A percentile compares a stretch with the other conserved stretches of the same genome.
These are phyloP conservation scores for Nemania sp. DNA, from an alignment of 2,329 filamentous ascomycete species.

Conservation along the genomic window DNA sequence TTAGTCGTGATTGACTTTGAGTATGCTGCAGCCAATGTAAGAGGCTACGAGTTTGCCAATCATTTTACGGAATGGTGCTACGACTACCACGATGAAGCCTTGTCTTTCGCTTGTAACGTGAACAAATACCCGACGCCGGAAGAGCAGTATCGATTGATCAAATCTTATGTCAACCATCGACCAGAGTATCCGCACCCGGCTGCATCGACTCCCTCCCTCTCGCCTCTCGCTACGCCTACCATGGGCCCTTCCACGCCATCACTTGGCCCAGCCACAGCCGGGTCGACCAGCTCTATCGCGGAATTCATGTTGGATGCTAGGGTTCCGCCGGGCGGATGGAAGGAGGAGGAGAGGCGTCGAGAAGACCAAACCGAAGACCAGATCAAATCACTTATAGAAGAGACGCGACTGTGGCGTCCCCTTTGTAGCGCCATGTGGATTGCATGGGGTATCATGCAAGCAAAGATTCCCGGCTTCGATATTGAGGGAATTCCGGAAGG, in stretches of 20 bases:
- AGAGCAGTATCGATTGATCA: constrained; percentile 83
- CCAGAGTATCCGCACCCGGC: constrained; percentile 64
- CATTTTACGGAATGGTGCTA: constrained; percentile 99
- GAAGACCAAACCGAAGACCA: constrained; percentile 69
- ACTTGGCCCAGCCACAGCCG: constrained; percentile 41
- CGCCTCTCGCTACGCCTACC: constrained; percentile 49
- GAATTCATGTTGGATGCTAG: constrained; percentile 85
- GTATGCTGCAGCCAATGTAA: constrained; percentile 87
- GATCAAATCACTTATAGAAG: constrained; percentile 72
- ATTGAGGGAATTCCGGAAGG: constrained; percentile 45
- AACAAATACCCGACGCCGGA: constrained; percentile 74
- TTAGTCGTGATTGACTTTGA: constrained; percentile 98
- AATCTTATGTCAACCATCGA: constrained; percentile 82
- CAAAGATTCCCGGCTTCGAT: constrained; percentile 77
- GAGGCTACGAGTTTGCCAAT: constrained; percentile 91
- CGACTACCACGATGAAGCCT: constrained; percentile 81
- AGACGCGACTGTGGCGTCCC: constrained; percentile 82
- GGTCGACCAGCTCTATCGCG: constrained; percentile 57
- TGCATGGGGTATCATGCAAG: constrained; percentile 95
- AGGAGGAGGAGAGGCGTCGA: constrained; percentile 64
- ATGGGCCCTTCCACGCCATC: constrained; percentile 42
- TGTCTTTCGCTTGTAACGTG: constrained; percentile 70
- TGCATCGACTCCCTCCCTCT: constrained; percentile 55
- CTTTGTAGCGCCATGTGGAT: constrained; percentile 92
- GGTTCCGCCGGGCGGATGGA: constrained; percentile 58